These are phyloP conservation scores for Nevesoporus exiguus DNA, from an alignment of 768 basidiomycete species.

Conservation along the genomic window DNA sequence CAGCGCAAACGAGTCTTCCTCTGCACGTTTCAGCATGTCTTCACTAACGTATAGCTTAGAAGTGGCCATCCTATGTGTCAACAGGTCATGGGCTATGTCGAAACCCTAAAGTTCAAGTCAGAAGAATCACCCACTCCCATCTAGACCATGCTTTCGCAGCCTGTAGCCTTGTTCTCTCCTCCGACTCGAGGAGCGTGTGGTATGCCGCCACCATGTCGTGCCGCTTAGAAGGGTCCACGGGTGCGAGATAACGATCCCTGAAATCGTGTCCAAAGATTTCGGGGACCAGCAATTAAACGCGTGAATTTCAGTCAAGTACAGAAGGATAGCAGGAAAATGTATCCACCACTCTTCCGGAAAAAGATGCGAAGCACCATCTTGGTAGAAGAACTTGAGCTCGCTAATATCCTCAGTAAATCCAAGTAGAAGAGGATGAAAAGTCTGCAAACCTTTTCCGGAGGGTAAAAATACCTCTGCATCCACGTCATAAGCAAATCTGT, in stretches of 20 bases:
- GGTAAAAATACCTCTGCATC: constrained; percentile 78
- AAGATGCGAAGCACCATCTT: constrained; percentile 74
- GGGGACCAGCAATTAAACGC: background rate
- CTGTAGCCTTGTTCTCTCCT: constrained; percentile 52
- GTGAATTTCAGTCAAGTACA: background rate
- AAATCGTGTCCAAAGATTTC: background rate
- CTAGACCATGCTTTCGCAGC: constrained; percentile 87
- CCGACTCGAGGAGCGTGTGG: constrained; percentile 70
- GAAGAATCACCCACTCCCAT: constrained; percentile 69
- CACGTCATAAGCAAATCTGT: background rate
- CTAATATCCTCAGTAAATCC: constrained; percentile 25
- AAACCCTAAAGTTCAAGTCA: background rate
- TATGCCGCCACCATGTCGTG: constrained; percentile 81
- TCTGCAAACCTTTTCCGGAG: constrained; percentile 63
- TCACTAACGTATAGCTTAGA: constrained; percentile 71
- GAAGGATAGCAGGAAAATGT: background rate
- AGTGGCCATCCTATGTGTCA: constrained; percentile 67
- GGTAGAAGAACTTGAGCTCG: constrained; percentile 92
- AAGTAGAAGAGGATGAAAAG: background rate
- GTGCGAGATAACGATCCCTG: constrained; percentile 81
- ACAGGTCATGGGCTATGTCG: background rate
- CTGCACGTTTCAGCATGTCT: constrained; percentile 62
- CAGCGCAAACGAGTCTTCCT: constrained; percentile 74
- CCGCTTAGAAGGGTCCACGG: constrained; percentile 79
- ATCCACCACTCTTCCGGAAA: constrained; percentile 86